phyloP scores from a whole-genome alignment of 1,284 basidiomycete genomes.

The Pseudozyma flocculosa region DNA sequence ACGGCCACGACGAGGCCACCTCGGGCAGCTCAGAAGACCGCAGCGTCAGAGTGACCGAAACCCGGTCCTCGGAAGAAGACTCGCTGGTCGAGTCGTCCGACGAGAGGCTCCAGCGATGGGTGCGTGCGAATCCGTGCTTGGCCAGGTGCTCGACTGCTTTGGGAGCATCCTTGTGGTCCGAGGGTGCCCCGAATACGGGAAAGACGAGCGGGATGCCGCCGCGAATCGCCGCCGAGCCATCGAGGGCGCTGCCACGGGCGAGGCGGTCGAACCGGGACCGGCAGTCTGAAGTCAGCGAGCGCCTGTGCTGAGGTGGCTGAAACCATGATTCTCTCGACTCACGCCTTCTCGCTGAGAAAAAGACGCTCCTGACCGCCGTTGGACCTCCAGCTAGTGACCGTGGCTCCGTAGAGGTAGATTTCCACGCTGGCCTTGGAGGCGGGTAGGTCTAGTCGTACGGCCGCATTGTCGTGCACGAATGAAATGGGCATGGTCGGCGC shows the following conservation, averaged over 20 bases:
- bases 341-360: slow-evolving; percentile 39
- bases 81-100: slow-evolving; percentile 11
- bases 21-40: slow-evolving; percentile 23
- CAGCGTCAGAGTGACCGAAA: slow-evolving; percentile 30
- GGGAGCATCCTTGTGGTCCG: slow-evolving; percentile 33
- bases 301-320: no score
- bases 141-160: slow-evolving; percentile 23
- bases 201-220: slow-evolving; percentile 52
- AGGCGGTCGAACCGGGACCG: no score
- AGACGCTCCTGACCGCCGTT: slow-evolving; percentile 39
- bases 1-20: slow-evolving; percentile 24
- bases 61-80: slow-evolving; percentile 24
- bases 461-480: slow-evolving; percentile 16
- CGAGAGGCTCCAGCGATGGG: slow-evolving; percentile 33
- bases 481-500: slow-evolving; percentile 19
- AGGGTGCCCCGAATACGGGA: slow-evolving; percentile 44
- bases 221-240: slow-evolving; percentile 38
- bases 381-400: slow-evolving; percentile 47
- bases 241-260: slow-evolving; percentile 14
- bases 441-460: slow-evolving; percentile 25
- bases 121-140: slow-evolving; percentile 46
- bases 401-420: slow-evolving; percentile 44
- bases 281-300: no score
- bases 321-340: not conserved
- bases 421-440: slow-evolving; percentile 34